A percentile compares a stretch with the other conserved stretches of the same genome.
Conservation (phyloP, 192 early-diverging fungal species). For the Paraglomus occultum region DNA sequence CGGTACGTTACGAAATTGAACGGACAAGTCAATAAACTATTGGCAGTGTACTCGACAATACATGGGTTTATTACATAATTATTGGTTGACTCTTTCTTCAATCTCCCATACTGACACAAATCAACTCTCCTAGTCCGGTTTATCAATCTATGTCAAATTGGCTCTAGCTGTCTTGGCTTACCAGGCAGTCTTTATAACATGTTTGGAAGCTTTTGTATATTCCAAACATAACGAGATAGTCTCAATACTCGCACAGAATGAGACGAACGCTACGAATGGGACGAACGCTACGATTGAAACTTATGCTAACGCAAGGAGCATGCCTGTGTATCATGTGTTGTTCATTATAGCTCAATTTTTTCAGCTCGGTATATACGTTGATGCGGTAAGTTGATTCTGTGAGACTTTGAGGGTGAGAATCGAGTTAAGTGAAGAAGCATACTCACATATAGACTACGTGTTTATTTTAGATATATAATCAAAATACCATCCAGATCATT, state of each 20-base stretch:
- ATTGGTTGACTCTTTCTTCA: background rate
- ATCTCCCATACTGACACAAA: background rate
- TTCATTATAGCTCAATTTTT: slow-evolving; percentile 89
- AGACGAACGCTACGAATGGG: background rate
- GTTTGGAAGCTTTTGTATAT: slow-evolving; percentile 54
- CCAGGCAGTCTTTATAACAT: slow-evolving; percentile 53
- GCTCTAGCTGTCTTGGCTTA: slow-evolving; percentile 39
- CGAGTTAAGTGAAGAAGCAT: too few species aligned
- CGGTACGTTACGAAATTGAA: background rate
- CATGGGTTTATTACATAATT: background rate
- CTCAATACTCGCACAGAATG: background rate
- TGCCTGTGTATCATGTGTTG: slow-evolving; percentile 82
- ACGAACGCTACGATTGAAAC: background rate
- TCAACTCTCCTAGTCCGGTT: slow-evolving; percentile 30
- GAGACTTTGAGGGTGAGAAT: too few species aligned
- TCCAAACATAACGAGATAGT: slow-evolving; percentile 36
- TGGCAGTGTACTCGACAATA: background rate
- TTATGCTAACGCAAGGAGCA: slow-evolving; percentile 46
- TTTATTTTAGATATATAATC: slow-evolving; percentile 65
- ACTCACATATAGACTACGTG: background rate
- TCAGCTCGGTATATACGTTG: slow-evolving; percentile 75
- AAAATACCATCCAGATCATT: slow-evolving; percentile 93
- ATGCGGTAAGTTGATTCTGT: slow-evolving; percentile 61
- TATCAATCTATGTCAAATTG: slow-evolving; percentile 40
- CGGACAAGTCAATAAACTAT: background rate